Percentiles rank a stretch among this genome's conserved stretches.
These are phyloP conservation scores for Lachnum nothofagi DNA, from an alignment of 2,329 filamentous ascomycete genomes.

Conservation along the genomic window DNA sequence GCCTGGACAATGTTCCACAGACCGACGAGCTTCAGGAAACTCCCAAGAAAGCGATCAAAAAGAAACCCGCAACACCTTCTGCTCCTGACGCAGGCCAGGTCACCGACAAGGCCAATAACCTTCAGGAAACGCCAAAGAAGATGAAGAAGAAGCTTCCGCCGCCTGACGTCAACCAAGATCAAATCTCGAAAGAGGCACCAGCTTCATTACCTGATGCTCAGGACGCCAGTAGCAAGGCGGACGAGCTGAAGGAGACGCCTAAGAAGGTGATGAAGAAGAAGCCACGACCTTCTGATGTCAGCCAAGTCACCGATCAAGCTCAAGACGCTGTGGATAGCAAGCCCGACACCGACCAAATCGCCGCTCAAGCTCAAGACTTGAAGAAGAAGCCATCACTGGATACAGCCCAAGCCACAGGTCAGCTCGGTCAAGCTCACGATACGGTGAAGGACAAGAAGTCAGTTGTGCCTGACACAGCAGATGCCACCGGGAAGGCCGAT, in stretches of 20 bases:
- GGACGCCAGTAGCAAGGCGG: not conserved
- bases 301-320: not conserved
- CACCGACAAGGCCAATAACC: not conserved
- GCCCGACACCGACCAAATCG: no score
- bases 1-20: not conserved
- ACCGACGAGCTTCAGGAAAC: conserved; percentile 2
- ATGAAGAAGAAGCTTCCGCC: conserved; percentile 1
- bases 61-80: not conserved
- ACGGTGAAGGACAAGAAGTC: not conserved
- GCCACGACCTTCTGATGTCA: not conserved
- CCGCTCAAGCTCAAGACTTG: not conserved
- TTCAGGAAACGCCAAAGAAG: conserved; percentile 6
- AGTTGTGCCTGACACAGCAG: not conserved
- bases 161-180: no score
- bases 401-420: no score
- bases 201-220: not conserved
- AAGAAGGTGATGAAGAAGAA: conserved; percentile 2
- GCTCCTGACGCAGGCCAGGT: not conserved
- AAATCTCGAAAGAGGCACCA: not conserved
- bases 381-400: conserved; percentile 12
- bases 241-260: not conserved
- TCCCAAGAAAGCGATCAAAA: conserved; percentile 8
- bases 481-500: not conserved
- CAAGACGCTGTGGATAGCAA: no score
- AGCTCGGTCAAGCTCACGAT: not conserved